Percentiles rank a stretch among this genome's conserved stretches.
These are phyloP conservation scores for Biscutella laevigata DNA, from an alignment of 441 rosid species.

Conservation along the genomic window DNA sequence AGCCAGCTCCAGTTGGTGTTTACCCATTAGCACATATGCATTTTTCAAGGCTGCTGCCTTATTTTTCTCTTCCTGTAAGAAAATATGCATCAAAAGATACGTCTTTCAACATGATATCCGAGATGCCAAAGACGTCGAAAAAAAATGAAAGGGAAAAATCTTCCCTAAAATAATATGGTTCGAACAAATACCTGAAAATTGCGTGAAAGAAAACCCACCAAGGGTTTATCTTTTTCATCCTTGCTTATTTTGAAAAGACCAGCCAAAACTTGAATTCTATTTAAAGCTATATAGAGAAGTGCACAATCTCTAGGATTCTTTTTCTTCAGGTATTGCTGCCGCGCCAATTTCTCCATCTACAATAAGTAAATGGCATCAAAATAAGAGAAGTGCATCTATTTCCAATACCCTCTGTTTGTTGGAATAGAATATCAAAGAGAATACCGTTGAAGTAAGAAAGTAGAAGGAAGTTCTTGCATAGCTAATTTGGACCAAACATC, in stretches of 20 bases:
- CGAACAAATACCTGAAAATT: conserved; percentile 71
- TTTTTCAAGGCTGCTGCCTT: conserved; percentile 94
- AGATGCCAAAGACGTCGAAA: conserved; percentile 5
- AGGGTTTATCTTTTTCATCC: conserved; percentile 86
- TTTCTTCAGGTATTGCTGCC: conserved; percentile 66
- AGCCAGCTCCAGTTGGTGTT: conserved; percentile 89
- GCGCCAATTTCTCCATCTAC: conserved; percentile 89
- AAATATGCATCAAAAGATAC: conserved; percentile 12
- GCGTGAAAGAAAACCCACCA: conserved; percentile 87
- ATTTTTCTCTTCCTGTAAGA: conserved; percentile 76
- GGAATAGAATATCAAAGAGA: not conserved
- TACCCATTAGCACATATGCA: conserved; percentile 94
- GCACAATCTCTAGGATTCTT: conserved; percentile 93
- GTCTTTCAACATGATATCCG: conserved; percentile 12
- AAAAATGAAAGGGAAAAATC: conserved; percentile 5
- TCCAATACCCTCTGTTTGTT: not conserved
- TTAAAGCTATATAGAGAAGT: conserved; percentile 75
- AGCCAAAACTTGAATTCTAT: conserved; percentile 88
- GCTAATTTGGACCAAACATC: conserved; percentile 17
- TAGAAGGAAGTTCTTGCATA: conserved; percentile 2
- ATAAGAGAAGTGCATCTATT: conserved; percentile 9
- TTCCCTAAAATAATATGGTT: conserved; percentile 10
- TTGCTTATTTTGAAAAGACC: conserved; percentile 90
- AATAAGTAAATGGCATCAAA: conserved; percentile 25
- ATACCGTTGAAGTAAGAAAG: conserved; percentile 2